A percentile compares a stretch with the other conserved stretches of the same genome.
These are phyloP conservation scores for Blepharisma undulans DNA, from an alignment of 169 alveolate species.

Conservation along the genomic window DNA sequence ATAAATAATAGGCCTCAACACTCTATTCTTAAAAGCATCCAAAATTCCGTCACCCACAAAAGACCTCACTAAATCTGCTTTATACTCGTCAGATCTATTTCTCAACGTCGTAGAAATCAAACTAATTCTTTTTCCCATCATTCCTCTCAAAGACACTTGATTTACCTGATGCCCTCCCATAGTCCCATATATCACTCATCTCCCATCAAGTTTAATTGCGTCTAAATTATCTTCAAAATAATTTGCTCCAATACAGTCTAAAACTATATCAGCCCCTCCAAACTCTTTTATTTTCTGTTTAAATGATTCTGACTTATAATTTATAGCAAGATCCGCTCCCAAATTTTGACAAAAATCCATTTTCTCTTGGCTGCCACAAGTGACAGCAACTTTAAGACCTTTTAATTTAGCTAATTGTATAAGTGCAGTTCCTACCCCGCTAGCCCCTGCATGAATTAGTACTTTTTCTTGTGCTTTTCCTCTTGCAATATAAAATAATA, in stretches of 20 bases:
- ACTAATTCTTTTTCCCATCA: slow-evolving; percentile 57
- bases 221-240: slow-evolving; percentile 58
- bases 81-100: slow-evolving; percentile 56
- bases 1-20: slow-evolving; percentile 53
- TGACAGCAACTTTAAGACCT: slow-evolving; percentile 64
- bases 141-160: slow-evolving; percentile 38
- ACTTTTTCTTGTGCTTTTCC: slow-evolving; percentile 51
- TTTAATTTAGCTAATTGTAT: slow-evolving; percentile 69
- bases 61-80: slow-evolving; percentile 48
- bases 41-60: slow-evolving; percentile 41
- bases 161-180: slow-evolving; percentile 65
- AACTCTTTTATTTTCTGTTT: slow-evolving; percentile 42
- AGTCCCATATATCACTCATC: slow-evolving; percentile 77
- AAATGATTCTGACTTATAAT: slow-evolving; percentile 52
- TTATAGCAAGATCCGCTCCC: slow-evolving; percentile 41
- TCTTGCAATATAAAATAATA: slow-evolving; percentile 50
- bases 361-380: slow-evolving; percentile 62
- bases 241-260: slow-evolving; percentile 76
- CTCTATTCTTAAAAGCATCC: slow-evolving; percentile 44
- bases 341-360: slow-evolving; percentile 46
- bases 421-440: slow-evolving; percentile 83
- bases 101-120: slow-evolving; percentile 54
- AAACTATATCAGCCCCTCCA: slow-evolving; percentile 67
- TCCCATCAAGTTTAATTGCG: slow-evolving; percentile 59
- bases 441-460: slow-evolving; percentile 85